phyloP scores from a whole-genome alignment of 768 basidiomycete genomes.

The Rhodotorula graminis region DNA sequence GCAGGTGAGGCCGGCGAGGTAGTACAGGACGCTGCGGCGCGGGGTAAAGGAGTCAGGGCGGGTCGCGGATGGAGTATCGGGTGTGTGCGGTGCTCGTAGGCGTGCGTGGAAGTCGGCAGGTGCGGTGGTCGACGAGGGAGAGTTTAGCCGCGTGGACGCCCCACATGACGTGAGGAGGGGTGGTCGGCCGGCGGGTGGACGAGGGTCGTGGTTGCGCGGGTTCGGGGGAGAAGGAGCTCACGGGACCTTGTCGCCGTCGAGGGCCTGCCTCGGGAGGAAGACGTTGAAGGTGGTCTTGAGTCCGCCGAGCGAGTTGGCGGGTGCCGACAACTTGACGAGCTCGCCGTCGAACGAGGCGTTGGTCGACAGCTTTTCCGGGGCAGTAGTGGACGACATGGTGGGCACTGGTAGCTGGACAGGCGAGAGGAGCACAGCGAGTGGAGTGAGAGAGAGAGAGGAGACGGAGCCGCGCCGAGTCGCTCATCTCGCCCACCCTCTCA shows the following conservation, averaged over 20 bases:
- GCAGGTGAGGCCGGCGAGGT: constrained; percentile 79
- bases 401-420: neutral
- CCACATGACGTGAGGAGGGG: no score
- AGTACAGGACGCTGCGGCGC: constrained; percentile 58
- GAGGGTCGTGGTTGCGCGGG: neutral
- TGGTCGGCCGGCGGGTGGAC: no score
- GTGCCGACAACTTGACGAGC: constrained; percentile 74
- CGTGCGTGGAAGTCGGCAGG: no score
- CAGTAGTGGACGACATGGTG: neutral
- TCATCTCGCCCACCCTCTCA: no score
- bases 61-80: no score
- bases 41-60: neutral
- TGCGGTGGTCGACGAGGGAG: neutral
- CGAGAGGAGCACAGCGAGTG: neutral
- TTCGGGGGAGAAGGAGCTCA: no score
- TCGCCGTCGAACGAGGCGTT: constrained; percentile 77
- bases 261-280: constrained; percentile 67
- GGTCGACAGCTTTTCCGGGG: constrained; percentile 63
- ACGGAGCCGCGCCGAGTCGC: no score
- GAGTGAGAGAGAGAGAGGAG: neutral
- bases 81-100: neutral
- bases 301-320: constrained; percentile 53
- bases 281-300: constrained; percentile 72
- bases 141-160: no score
- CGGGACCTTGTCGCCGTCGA: constrained; percentile 49